Evolutionary conservation across 2,329 filamentous ascomycete genomes (phyloP).

Genomic region (Pseudopyrenochaeta lycopersici): DNA sequence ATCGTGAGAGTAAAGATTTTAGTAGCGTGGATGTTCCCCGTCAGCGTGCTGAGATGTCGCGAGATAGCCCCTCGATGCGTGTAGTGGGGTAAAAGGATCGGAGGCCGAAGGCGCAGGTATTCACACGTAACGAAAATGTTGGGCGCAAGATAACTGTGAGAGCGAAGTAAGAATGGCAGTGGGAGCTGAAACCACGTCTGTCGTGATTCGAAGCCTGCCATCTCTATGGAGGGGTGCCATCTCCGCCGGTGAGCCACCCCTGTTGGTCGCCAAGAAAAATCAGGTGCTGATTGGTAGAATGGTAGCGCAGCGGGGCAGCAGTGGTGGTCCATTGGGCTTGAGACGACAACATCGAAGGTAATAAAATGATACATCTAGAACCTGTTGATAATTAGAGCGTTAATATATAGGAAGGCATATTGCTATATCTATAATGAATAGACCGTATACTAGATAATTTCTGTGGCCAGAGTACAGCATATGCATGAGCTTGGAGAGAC

Average conservation of each 20-base stretch:
- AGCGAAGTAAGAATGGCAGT: background rate
- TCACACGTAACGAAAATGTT: background rate
- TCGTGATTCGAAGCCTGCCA: background rate
- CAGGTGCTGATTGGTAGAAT: slow-evolving; percentile 6
- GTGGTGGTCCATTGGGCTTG: background rate
- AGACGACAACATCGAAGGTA: too few relatives aligned
- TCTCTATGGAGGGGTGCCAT: slow-evolving; percentile 4
- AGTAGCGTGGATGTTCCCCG: background rate
- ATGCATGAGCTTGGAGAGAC: too few relatives aligned
- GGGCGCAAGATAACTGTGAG: background rate
- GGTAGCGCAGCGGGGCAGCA: slow-evolving; percentile 5
- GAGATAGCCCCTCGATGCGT: slow-evolving; percentile 6
- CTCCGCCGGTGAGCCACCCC: slow-evolving; percentile 13
- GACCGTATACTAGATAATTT: too few relatives aligned
- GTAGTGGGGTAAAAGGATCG: slow-evolving; percentile 1
- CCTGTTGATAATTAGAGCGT: too few relatives aligned
- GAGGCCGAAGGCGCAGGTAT: background rate
- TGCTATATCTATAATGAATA: too few relatives aligned
- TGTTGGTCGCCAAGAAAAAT: background rate
- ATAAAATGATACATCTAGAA: too few relatives aligned
- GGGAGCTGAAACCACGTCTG: background rate
- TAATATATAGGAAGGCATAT: too few relatives aligned
- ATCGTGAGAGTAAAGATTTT: background rate
- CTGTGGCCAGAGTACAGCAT: too few relatives aligned
- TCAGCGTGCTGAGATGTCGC: slow-evolving; percentile 10